Conservation (phyloP, 495 filamentous ascomycete genomes). For the Neurospora discreta region DNA sequence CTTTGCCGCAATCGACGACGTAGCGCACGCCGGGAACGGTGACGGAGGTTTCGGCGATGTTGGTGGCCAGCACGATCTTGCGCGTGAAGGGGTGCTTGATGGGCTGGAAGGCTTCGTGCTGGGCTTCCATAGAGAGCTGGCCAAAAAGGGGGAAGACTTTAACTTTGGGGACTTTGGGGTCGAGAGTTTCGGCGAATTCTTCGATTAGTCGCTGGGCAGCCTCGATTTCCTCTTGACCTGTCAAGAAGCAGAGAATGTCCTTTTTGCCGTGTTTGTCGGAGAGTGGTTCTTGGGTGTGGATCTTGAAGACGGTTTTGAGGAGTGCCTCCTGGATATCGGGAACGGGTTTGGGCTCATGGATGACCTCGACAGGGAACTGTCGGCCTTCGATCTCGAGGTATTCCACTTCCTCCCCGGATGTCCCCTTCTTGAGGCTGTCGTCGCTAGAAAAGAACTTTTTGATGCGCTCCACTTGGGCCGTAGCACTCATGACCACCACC, state of each 20-base stretch:
- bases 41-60: constrained; percentile 96
- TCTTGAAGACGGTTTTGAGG: constrained; percentile 75
- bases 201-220: constrained; percentile 68
- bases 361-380: constrained; percentile 73
- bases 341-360: constrained; percentile 66
- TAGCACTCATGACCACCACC: constrained; percentile 94
- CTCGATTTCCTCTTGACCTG: constrained; percentile 89
- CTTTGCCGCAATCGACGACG: constrained; percentile 89
- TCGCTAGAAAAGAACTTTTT: constrained; percentile 55
- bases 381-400: constrained; percentile 75
- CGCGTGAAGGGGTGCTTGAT: constrained; percentile 60
- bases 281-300: constrained; percentile 77
- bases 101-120: constrained; percentile 76
- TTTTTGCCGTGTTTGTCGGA: constrained; percentile 46
- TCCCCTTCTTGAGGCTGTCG: background rate
- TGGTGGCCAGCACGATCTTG: constrained; percentile 87
- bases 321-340: constrained; percentile 75
- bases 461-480: constrained; percentile 72
- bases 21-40: constrained; percentile 87
- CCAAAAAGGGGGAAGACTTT: constrained; percentile 38
- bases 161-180: constrained; percentile 62
- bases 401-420: constrained; percentile 15
- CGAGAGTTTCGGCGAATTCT: constrained; percentile 60
- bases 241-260: constrained; percentile 88
- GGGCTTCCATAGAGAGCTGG: constrained; percentile 52